A percentile compares a stretch with the other conserved stretches of the same genome.
Evolutionary conservation across 148 eudicot genomes (phyloP).

Genomic region (Vaccinium darrowii): DNA sequence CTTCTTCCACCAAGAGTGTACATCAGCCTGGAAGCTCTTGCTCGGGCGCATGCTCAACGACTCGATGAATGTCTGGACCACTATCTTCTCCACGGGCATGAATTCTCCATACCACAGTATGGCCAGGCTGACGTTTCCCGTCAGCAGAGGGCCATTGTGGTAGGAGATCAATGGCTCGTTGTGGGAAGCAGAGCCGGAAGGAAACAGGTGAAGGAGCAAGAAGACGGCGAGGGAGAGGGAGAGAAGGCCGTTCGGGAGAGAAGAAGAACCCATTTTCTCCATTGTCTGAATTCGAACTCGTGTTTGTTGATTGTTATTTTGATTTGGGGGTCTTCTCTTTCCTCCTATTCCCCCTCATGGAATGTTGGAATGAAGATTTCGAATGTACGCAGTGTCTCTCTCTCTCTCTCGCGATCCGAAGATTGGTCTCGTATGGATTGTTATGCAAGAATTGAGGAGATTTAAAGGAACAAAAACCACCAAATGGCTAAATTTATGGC

Average conservation of each 20-base stretch:
- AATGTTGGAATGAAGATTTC: neutral
- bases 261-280: neutral
- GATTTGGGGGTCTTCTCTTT: neutral
- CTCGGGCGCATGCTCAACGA: neutral
- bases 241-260: neutral
- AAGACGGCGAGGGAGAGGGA: neutral
- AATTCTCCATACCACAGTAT: conserved; percentile 6
- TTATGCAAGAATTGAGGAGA: neutral
- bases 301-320: neutral
- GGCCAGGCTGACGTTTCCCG: conserved; percentile 7
- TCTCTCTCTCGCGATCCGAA: neutral
- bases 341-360: conserved; percentile 6
- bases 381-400: neutral
- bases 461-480: conserved; percentile 5
- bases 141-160: conserved; percentile 8
- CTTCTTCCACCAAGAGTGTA: neutral
- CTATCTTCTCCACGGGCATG: neutral
- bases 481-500: conserved; percentile 1
- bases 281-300: neutral
- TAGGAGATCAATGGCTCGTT: neutral
- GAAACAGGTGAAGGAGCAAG: neutral
- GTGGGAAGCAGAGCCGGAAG: neutral
- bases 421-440: neutral
- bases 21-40: neutral
- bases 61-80: neutral